Evolutionary conservation across 2,329 filamentous ascomycete genomes (phyloP), one percentile per base, ranked within the genome.

Genomic region (Aureobasidium lini): DNA sequence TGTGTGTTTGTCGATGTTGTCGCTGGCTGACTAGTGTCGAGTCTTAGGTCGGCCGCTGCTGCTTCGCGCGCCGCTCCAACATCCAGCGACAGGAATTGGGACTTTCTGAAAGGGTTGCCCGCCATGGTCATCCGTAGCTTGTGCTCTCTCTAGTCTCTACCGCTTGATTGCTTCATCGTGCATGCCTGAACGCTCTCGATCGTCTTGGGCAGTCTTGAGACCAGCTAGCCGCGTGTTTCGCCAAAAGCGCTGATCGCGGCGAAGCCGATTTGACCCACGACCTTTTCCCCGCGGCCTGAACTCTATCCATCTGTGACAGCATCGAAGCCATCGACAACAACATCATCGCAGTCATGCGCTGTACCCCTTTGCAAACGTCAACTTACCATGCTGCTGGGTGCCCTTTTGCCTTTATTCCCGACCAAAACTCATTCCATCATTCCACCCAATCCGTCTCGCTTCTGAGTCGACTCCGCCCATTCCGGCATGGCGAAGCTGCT

Each of bases 91-190:
- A 50, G 40, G 23, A 53, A 23, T 18, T 44, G 44, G 6, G 47
- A 42, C 40, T 48, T 52, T 23, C 57, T 50, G 48, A 59, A 59
- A 29, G 57, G 57, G 23, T 59, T 59, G 39, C 57, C 57, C 23
- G 48, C 48, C 48, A 59, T 59, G 34, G 3, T 44, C 9, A 18
- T 23, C 23, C 23, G 23, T 23, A 23, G 23, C 23, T 23, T 23
- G 23, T 23, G 23, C 23, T 23, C 15, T 44, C 52, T 42, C 34
- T 23, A 28, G 9, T 18, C 46, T 58, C 36, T 58, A 49, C 28
- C 54, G n/a, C 37, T 23, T 59, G 31, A 59, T 59, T 36, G 47
- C 47, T 50, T 46, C 57, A 59, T 59, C 37, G 37, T 59, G 46
- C 57, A 44, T 59, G 39, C 39, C 23, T 49, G 32, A 4, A 28